Percentiles rank a stretch among this genome's conserved stretches.
phyloP scores from a whole-genome alignment of 2,329 filamentous ascomycete genomes.

The Nemania diffusa region DNA sequence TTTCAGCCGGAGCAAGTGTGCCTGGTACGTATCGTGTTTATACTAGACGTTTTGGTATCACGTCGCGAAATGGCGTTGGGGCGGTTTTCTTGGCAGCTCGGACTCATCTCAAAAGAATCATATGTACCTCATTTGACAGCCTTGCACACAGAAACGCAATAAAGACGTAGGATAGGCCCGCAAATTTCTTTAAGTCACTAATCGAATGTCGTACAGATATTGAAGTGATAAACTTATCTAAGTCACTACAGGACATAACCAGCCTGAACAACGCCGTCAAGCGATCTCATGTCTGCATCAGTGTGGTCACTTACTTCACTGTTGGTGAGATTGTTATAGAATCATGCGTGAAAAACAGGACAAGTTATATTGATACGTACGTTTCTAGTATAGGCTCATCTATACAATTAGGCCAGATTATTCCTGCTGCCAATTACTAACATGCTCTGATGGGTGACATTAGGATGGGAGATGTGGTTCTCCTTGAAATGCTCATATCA shows the following conservation, averaged over 20 bases:
- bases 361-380: slow-evolving; percentile 1
- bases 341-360: slow-evolving; percentile 3
- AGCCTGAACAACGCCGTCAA: neutral
- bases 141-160: neutral
- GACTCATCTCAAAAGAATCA: too few species aligned
- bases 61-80: neutral
- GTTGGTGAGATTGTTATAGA: neutral
- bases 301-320: neutral
- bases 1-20: neutral
- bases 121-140: too few species aligned
- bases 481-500: neutral
- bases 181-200: neutral
- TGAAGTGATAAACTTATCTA: neutral
- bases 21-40: too few species aligned
- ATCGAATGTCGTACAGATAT: neutral
- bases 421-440: too few species aligned
- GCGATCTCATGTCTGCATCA: slow-evolving; percentile 1
- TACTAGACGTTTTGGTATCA: neutral
- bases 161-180: neutral
- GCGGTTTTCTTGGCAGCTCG: too few species aligned
- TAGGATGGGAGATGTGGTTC: neutral
- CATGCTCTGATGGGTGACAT: neutral
- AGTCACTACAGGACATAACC: too few species aligned
- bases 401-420: too few species aligned
- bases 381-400: too few species aligned